These are phyloP conservation scores for Purshia tridentata DNA, from an alignment of 306 rosid genomes.

Conservation along the genomic window DNA sequence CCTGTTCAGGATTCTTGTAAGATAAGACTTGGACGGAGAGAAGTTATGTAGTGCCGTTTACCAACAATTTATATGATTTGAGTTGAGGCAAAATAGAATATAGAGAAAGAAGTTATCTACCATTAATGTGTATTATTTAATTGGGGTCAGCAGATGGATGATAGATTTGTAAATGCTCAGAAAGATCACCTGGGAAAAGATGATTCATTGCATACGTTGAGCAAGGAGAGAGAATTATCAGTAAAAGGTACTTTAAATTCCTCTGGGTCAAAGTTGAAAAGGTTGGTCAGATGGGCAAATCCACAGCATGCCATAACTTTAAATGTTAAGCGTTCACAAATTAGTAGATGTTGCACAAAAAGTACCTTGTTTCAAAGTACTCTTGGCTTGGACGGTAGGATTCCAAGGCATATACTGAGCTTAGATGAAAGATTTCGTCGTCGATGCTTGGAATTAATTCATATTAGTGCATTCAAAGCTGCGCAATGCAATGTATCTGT, in stretches of 20 bases:
- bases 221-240: conserved; percentile 43
- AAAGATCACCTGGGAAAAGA: conserved; percentile 37
- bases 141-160: conserved; percentile 58
- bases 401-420: conserved; percentile 78
- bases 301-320: conserved; percentile 46
- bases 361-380: conserved; percentile 45
- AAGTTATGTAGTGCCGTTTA: background rate
- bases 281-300: conserved; percentile 53
- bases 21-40: conserved; percentile 17
- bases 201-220: conserved; percentile 36
- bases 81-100: conserved; percentile 36
- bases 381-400: conserved; percentile 52
- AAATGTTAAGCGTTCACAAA: conserved; percentile 53
- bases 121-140: conserved; percentile 28
- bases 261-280: conserved; percentile 46
- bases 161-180: conserved; percentile 37
- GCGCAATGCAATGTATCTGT: conserved; percentile 48
- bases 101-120: conserved; percentile 27
- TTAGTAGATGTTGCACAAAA: conserved; percentile 44
- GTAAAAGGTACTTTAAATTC: conserved; percentile 42
- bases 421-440: conserved; percentile 79
- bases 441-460: conserved; percentile 72
- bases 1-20: conserved; percentile 27
- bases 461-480: conserved; percentile 56
- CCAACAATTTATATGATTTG: conserved; percentile 7